Evolutionary conservation across 2,329 filamentous ascomycete genomes (phyloP).

Genomic region (Davidsoniella australis): DNA sequence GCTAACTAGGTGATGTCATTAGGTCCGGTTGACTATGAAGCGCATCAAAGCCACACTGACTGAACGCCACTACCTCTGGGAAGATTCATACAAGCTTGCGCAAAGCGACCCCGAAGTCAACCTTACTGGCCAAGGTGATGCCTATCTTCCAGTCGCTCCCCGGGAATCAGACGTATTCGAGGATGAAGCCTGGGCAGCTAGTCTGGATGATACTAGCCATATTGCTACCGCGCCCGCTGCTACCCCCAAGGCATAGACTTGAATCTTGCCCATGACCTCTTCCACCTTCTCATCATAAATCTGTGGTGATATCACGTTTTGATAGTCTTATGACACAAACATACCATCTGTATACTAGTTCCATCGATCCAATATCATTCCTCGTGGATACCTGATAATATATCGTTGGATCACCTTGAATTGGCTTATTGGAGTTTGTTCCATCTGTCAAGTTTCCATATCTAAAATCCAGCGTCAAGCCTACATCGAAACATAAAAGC

Average conservation of each 20-base stretch:
- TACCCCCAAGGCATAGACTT: constrained; percentile 2
- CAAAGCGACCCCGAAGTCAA: constrained; percentile 50
- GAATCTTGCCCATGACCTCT: not conserved
- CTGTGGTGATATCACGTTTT: too few relatives aligned
- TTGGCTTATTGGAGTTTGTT: too few relatives aligned
- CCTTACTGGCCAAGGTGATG: constrained; percentile 30
- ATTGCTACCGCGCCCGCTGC: not conserved
- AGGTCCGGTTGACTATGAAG: constrained; percentile 66
- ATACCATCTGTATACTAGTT: too few relatives aligned
- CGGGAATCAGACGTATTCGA: constrained; percentile 22
- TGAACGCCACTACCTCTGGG: constrained; percentile 78
- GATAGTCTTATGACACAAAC: too few relatives aligned
- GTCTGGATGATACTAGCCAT: constrained; percentile 8
- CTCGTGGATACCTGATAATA: too few relatives aligned
- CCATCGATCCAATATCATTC: too few relatives aligned
- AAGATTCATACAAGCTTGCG: constrained; percentile 53
- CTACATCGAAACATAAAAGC: too few relatives aligned
- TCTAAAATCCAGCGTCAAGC: too few relatives aligned
- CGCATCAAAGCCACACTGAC: constrained; percentile 72
- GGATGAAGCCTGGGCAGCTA: constrained; percentile 15
- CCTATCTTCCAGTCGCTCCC: constrained; percentile 29
- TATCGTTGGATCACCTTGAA: too few relatives aligned
- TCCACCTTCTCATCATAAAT: not conserved
- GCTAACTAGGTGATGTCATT: constrained; percentile 4
- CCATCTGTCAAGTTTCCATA: too few relatives aligned